phyloP scores from a whole-genome alignment of 1,284 basidiomycete genomes.

The Afroboletus lepidellus region DNA sequence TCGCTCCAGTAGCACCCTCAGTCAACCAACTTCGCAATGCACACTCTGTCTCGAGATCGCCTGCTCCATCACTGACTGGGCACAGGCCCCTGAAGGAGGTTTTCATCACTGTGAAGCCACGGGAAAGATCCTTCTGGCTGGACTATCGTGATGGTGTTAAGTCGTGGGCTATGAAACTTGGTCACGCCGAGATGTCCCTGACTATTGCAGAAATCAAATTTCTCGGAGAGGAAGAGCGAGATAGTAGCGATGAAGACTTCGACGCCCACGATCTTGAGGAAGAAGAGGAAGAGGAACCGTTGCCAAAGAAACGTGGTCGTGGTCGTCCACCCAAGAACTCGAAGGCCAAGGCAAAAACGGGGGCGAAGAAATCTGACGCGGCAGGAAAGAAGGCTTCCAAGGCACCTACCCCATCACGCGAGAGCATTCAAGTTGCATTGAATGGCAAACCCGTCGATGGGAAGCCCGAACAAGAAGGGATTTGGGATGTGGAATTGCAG shows the following conservation, averaged over 20 bases:
- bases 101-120: slow-evolving; percentile 53
- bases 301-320: slow-evolving; percentile 37
- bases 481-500: slow-evolving; percentile 57
- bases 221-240: slow-evolving; percentile 45
- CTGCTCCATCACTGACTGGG: slow-evolving; percentile 42
- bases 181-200: slow-evolving; percentile 50
- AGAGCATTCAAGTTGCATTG: slow-evolving; percentile 51
- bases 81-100: slow-evolving; percentile 50
- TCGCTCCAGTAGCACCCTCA: slow-evolving; percentile 11
- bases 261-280: slow-evolving; percentile 35
- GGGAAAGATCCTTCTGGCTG: slow-evolving; percentile 53
- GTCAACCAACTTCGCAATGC: slow-evolving; percentile 20
- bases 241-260: slow-evolving; percentile 49
- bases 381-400: slow-evolving; percentile 37
- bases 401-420: slow-evolving; percentile 37
- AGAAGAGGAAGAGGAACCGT: slow-evolving; percentile 43
- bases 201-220: slow-evolving; percentile 54
- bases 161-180: slow-evolving; percentile 63
- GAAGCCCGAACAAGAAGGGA: slow-evolving; percentile 38
- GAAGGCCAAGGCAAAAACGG: slow-evolving; percentile 36
- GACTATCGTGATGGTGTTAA: slow-evolving; percentile 64
- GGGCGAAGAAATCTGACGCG: slow-evolving; percentile 25
- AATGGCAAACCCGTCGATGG: slow-evolving; percentile 47
- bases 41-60: slow-evolving; percentile 42
- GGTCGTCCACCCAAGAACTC: slow-evolving; percentile 32